Base-by-base conservation (phyloP, 2,329 filamentous ascomycete genomes). In the Bisporella sp. region DNA sequence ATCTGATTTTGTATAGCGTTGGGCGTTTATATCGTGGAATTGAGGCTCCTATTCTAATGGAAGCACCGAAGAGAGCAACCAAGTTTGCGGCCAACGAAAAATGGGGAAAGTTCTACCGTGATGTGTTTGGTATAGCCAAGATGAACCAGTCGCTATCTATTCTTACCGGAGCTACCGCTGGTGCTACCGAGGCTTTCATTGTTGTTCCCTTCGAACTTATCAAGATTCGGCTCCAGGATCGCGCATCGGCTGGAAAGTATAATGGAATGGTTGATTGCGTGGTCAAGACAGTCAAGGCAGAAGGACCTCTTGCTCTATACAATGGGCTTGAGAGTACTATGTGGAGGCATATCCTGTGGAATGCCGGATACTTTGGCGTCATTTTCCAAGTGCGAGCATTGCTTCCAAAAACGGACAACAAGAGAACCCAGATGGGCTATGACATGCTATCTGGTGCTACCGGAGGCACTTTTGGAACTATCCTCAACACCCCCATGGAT, bases 71-170 rank as follows among this genome's bases (percentile, higher is more conserved):
- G 81, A 83, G 90, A 73, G 92, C 92, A 41, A 97, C 89, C 75
- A 99, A 99, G 72, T 99, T 99, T 72, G 92, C 93, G 44, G 93
- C 93, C 72, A 99, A 99, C 73, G 93, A 99, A 69, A 89, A 92
- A 69, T 99, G 93, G 93, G 93, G 93, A 64, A 83, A 90, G 71
- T 80, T 96, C 72, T 99, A 95, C 77, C 87, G 90, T 67, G 85
- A 86, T 60, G 68, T 86, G 46, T 97, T 99, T 67, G 89, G 88
- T 59, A 77, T 86, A 50, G 71, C 81, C 50, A 88, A 96, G 74
- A 93, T 95, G 84, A 97, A 80, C 66, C 93, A 99, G 73, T 81
- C 82, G 1, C 81, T 99, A 52, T 95, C 93, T 29, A 81, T 96
- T 58, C 81, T 99, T 47, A 99, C 93, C 4, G 93, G 93, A 62